These are phyloP conservation scores for Ascochyta lentis DNA, from an alignment of 2,329 filamentous ascomycete genomes.

Conservation along the genomic window DNA sequence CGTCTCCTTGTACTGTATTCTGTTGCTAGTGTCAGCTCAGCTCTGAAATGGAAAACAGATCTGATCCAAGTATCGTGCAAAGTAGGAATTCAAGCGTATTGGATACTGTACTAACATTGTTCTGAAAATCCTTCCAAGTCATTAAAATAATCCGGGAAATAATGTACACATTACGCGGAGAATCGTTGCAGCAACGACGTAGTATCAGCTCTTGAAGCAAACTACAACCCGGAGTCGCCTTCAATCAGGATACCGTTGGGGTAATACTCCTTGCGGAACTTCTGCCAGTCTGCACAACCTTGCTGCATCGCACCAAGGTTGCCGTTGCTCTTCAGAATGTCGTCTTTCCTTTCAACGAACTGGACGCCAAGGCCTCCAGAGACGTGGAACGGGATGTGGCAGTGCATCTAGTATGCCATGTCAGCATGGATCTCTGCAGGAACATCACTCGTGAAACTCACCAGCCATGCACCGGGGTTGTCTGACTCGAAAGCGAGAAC, in stretches of 20 bases:
- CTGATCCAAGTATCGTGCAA: neutral
- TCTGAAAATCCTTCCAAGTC: neutral
- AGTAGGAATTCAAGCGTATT: neutral
- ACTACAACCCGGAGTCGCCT: slow-evolving; percentile 12
- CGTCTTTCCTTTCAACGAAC: slow-evolving; percentile 56
- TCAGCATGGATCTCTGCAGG: neutral
- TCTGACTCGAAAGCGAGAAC: slow-evolving; percentile 48
- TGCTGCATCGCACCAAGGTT: slow-evolving; percentile 29
- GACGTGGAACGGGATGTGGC: slow-evolving; percentile 49
- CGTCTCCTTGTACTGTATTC: no score
- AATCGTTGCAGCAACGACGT: neutral
- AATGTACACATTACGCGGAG: neutral
- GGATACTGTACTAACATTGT: neutral
- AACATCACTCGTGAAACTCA: neutral
- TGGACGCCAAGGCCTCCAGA: slow-evolving; percentile 57
- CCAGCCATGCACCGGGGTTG: slow-evolving; percentile 47
- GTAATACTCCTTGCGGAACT: slow-evolving; percentile 1
- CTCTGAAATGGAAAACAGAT: no score
- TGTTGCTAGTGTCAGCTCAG: no score
- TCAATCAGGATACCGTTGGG: slow-evolving; percentile 12
- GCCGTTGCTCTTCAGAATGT: slow-evolving; percentile 32
- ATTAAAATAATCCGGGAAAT: neutral
- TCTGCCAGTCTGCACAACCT: slow-evolving; percentile 37
- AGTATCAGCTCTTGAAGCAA: neutral
- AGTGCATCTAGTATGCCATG: slow-evolving; percentile 39